Conservation (phyloP, 805 yeast genomes). For the Metahyphopichia silvanorum region DNA sequence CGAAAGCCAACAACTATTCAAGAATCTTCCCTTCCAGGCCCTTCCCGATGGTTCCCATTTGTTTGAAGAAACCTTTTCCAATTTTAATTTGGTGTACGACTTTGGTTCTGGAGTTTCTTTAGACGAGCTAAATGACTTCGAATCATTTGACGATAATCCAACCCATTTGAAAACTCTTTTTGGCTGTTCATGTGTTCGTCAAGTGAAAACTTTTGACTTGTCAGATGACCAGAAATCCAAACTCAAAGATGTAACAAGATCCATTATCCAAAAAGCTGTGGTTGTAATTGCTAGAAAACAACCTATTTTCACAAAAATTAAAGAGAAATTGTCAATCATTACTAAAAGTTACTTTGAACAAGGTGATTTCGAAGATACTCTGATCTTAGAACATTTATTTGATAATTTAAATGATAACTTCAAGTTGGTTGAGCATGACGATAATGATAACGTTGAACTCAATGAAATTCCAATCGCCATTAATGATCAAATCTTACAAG, state of each 20-base stretch:
- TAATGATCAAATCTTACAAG: conserved; percentile 11
- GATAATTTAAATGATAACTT: conserved; percentile 52
- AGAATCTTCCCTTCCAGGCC: conserved; percentile 88
- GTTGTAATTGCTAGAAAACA: conserved; percentile 75
- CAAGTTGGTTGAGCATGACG: conserved; percentile 16
- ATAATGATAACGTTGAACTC: conserved; percentile 3
- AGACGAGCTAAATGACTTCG: conserved; percentile 36
- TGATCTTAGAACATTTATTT: conserved; percentile 64
- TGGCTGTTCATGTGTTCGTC: conserved; percentile 92
- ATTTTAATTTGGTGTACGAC: conserved; percentile 79
- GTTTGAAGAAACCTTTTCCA: conserved; percentile 89
- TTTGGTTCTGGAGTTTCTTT: conserved; percentile 45
- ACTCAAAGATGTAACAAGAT: conserved; percentile 69
- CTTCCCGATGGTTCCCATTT: conserved; percentile 95
- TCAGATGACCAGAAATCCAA: conserved; percentile 39
- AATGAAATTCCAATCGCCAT: not conserved
- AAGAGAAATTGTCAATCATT: conserved; percentile 85
- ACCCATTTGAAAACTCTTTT: conserved; percentile 64
- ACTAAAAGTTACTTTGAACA: conserved; percentile 86
- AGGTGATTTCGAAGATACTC: conserved; percentile 66
- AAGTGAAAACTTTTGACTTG: conserved; percentile 63
- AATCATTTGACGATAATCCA: conserved; percentile 34
- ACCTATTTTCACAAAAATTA: conserved; percentile 85
- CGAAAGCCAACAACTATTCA: conserved; percentile 57
- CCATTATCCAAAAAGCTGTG: conserved; percentile 87